Evolutionary conservation across 169 alveolate species (phyloP).

Genomic region (Eimeria praecox): DNA sequence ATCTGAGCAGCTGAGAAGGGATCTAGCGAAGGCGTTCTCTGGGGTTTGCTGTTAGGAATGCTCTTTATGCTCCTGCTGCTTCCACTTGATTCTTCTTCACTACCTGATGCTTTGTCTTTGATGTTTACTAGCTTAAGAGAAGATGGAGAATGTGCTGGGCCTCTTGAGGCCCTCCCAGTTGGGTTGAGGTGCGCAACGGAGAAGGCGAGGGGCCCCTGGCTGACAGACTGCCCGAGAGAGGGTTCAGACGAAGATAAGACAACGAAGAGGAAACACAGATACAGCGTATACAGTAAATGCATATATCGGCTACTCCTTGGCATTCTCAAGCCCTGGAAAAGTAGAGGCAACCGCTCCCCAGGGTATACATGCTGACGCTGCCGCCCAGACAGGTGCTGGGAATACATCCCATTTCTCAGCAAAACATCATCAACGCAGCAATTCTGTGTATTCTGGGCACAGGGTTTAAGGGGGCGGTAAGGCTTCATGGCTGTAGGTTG

Average conservation of each 20-base stretch:
- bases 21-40: background rate
- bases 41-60: background rate
- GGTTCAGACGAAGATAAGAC: background rate
- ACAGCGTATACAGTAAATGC: background rate
- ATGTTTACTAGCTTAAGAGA: background rate
- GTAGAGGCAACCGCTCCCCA: background rate
- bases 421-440: background rate
- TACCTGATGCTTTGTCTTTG: background rate
- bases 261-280: background rate
- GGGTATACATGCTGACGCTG: background rate
- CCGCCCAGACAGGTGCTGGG: background rate
- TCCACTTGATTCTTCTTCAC: background rate
- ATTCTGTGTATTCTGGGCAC: background rate
- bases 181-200: background rate
- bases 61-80: too few relatives aligned
- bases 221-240: background rate
- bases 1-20: constrained; percentile 59
- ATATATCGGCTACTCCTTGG: background rate
- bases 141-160: background rate
- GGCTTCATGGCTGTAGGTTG: background rate
- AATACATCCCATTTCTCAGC: background rate
- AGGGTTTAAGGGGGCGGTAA: background rate
- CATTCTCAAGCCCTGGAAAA: background rate
- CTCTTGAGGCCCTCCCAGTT: background rate
- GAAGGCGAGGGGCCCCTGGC: background rate